Evolutionary conservation across 2,329 filamentous ascomycete species (phyloP).

Genomic region (Hypoxylon sp.): DNA sequence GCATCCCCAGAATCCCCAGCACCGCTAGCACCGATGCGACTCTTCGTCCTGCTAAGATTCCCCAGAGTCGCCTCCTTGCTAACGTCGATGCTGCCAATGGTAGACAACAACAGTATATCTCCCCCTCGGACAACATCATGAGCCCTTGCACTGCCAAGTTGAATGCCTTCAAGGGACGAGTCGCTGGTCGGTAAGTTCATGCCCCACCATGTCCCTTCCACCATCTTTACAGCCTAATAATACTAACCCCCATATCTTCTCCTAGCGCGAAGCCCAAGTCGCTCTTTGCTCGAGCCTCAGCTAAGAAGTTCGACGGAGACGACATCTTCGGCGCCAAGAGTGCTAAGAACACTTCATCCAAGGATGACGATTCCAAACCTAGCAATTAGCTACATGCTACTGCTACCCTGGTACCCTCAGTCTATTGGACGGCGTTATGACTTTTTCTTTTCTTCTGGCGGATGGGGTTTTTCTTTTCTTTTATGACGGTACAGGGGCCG

Average conservation of each 20-base stretch:
- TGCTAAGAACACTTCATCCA: constrained; percentile 48
- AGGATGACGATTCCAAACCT: constrained; percentile 8
- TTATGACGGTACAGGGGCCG: constrained; percentile 22
- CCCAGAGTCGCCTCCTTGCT: constrained; percentile 52
- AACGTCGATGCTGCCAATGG: constrained; percentile 39
- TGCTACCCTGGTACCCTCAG: constrained; percentile 17
- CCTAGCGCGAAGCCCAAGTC: constrained; percentile 75
- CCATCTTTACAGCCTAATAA: background rate
- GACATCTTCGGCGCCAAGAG: constrained; percentile 58
- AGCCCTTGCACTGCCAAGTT: constrained; percentile 89
- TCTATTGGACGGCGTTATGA: constrained; percentile 22
- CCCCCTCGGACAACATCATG: constrained; percentile 90
- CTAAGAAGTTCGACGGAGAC: constrained; percentile 71
- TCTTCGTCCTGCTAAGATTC: constrained; percentile 22
- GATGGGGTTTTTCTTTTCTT: constrained; percentile 17
- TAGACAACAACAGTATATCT: constrained; percentile 75
- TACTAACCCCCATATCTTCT: constrained; percentile 42
- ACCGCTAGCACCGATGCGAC: constrained; percentile 27
- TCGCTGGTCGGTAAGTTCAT: constrained; percentile 79
- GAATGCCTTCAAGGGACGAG: constrained; percentile 83
- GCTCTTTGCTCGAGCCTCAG: constrained; percentile 75
- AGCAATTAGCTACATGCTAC: constrained; percentile 12
- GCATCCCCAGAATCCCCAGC: constrained; percentile 6
- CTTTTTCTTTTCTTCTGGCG: constrained; percentile 13
- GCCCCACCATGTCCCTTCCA: too few relatives aligned